Base-by-base conservation (phyloP, 768 basidiomycete genomes). In the Pleurotus tuoliensis region DNA sequence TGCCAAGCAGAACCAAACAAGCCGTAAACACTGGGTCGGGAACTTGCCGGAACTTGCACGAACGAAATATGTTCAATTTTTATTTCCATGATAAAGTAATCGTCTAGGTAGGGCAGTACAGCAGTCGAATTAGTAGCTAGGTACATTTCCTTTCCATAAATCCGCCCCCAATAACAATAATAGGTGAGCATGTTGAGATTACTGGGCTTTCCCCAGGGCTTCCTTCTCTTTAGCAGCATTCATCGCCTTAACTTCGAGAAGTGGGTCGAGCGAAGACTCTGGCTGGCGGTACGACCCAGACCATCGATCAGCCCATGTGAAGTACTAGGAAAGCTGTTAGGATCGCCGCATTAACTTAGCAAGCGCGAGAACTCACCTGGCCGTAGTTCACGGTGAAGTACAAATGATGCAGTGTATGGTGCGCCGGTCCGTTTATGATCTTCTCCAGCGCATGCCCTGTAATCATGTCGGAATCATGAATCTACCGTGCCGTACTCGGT, bases 401-500 rank as follows among this genome's bases (percentile, higher is more conserved):
- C 18, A 99, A 74, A 66, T 98, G 97, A 69, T 98, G 96, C 43
- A 98, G 77, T 0, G 95, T 98, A 69, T 99, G 97, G 64, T 99
- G 97, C 2, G 95, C 93, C 2, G 97, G 96, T n/a, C 94, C 94
- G 72, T 98, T 99, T 73, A 99, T 94, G 67, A 90, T 73, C 58
- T 79, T 86, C 73, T 98, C 96, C 4, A 97, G 80, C 3, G 86
- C 76, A 67, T 92, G 88, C 3, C 90, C 95, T 25, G 92, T 92
- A 66, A 98, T 85, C 96, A 99, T 98, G 75, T 98, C 97, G 3
- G 93, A 95, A 71, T 99, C 97, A 67, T 99, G 96, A 62, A 99
- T 99, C 92, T 94, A 34, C 12, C 66, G 24, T 6, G 37, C 25
- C 8, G 16, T 27, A 57, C 20, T 39, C 54, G 38, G 50, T 51